Conservation (phyloP, 2,329 filamentous ascomycete genomes). For the Claviceps sorghi region DNA sequence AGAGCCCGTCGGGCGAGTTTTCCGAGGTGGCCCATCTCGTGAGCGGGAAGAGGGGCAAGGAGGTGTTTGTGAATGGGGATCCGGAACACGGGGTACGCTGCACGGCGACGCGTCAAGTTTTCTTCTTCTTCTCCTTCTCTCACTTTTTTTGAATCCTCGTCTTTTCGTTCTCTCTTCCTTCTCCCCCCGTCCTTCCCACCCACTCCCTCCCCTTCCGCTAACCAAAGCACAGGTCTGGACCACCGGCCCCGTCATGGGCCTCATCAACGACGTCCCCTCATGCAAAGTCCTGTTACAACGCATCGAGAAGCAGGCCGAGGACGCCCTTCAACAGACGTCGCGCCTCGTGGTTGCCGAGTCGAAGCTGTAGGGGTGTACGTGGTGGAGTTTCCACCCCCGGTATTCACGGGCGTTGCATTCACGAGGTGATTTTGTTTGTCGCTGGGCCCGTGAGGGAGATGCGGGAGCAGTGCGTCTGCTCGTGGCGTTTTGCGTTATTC, state of each 20-base stretch:
- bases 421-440: no score
- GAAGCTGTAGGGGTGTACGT: constrained; percentile 37
- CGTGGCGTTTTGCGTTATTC: no score
- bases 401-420: no score
- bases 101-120: no score
- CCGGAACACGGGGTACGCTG: constrained; percentile 69
- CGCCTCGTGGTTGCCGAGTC: constrained; percentile 39
- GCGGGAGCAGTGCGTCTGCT: no score
- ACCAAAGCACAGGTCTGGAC: constrained; percentile 63
- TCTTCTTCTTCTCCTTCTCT: neutral
- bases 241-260: constrained; percentile 82
- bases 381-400: no score
- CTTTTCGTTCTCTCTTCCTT: constrained; percentile 4
- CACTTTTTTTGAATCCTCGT: neutral
- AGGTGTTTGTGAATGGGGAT: constrained; percentile 89
- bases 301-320: constrained; percentile 64
- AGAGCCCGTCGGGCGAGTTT: constrained; percentile 76
- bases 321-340: constrained; percentile 45
- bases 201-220: no score
- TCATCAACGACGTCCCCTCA: constrained; percentile 72
- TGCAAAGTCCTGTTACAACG: constrained; percentile 54
- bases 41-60: constrained; percentile 74
- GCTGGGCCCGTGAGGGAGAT: no score
- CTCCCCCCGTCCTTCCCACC: neutral
- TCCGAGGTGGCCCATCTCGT: constrained; percentile 75